These are phyloP conservation scores for Nelumbo lutea DNA, from an alignment of 164 flowering plant species.

Conservation along the genomic window DNA sequence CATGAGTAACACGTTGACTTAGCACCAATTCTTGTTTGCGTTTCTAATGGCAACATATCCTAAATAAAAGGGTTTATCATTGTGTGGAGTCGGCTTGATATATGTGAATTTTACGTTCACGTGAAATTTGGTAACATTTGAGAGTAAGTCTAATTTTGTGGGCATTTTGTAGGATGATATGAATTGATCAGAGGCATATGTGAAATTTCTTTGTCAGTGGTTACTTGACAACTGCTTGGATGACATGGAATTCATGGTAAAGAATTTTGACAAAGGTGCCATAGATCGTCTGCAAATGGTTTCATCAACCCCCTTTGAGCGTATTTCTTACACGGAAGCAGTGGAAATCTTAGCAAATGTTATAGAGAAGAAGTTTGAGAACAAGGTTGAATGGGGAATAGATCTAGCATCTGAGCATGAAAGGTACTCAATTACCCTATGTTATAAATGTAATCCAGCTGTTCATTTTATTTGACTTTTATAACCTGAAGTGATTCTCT, in stretches of 20 bases:
- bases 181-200: neutral
- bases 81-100: too few species aligned
- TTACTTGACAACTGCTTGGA: neutral
- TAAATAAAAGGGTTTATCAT: too few species aligned
- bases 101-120: too few species aligned
- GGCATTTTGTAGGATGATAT: neutral
- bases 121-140: neutral
- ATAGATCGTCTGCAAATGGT: neutral
- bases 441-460: neutral
- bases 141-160: neutral
- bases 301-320: neutral
- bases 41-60: too few species aligned
- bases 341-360: neutral
- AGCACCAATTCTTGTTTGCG: too few species aligned
- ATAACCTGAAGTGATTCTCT: neutral
- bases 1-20: too few species aligned
- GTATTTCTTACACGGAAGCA: neutral
- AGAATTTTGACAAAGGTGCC: neutral
- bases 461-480: neutral
- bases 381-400: neutral
- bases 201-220: neutral
- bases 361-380: neutral
- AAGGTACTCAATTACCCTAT: neutral
- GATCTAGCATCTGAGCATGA: slow-evolving; percentile 1
- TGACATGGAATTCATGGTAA: neutral